Conservation (phyloP, 495 filamentous ascomycete genomes). For the Penicillium silybi region DNA sequence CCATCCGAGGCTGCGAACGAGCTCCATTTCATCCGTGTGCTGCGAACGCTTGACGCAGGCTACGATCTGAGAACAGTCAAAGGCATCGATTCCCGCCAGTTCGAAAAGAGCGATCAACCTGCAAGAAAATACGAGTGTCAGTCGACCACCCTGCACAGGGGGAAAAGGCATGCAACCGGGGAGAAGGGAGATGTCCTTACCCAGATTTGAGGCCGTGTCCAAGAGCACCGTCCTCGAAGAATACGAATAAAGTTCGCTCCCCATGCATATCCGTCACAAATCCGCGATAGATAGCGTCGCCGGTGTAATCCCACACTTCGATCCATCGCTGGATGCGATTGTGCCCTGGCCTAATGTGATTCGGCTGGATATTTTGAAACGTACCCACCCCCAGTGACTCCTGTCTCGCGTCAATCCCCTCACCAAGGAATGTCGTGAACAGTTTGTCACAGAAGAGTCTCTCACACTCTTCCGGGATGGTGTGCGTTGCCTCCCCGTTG, state of each 20-base stretch:
- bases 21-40: conserved; percentile 53
- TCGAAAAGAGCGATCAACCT: conserved; percentile 91
- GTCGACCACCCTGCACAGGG: not conserved
- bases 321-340: conserved; percentile 54
- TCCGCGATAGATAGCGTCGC: conserved; percentile 76
- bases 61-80: conserved; percentile 72
- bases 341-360: conserved; percentile 20
- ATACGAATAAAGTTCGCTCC: conserved; percentile 77
- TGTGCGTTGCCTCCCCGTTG: conserved; percentile 86
- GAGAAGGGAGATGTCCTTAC: conserved; percentile 46
- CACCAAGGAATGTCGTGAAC: conserved; percentile 90
- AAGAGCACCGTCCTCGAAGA: conserved; percentile 69
- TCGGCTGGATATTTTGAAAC: conserved; percentile 35
- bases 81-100: conserved; percentile 62
- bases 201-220: conserved; percentile 79
- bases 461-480: conserved; percentile 99
- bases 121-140: not conserved
- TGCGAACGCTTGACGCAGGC: conserved; percentile 71
- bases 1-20: conserved; percentile 83
- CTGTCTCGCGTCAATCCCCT: conserved; percentile 64
- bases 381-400: conserved; percentile 78
- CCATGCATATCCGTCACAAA: conserved; percentile 63
- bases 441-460: conserved; percentile 97
- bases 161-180: not conserved
- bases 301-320: conserved; percentile 86